Percentiles rank a stretch among this genome's conserved stretches.
These are phyloP conservation scores for Microdochium trichocladiopsis DNA, from an alignment of 2,329 filamentous ascomycete genomes.

Conservation along the genomic window DNA sequence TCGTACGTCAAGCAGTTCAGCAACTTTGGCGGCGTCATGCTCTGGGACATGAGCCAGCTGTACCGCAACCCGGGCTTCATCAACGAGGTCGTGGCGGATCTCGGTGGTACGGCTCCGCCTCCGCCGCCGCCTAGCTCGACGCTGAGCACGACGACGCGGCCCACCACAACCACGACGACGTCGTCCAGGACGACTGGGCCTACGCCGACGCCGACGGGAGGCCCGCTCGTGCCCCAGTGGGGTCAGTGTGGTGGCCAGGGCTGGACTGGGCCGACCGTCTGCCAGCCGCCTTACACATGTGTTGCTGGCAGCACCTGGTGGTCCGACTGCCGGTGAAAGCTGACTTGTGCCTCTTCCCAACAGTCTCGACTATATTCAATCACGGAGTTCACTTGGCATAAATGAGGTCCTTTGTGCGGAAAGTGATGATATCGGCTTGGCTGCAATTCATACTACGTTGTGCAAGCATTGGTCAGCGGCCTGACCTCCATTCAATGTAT, in stretches of 20 bases:
- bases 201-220: conserved; percentile 6
- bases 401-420: too few relatives aligned
- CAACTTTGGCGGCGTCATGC: conserved; percentile 62
- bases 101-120: conserved; percentile 11
- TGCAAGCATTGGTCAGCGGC: too few relatives aligned
- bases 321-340: conserved; percentile 21
- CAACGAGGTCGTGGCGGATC: conserved; percentile 28
- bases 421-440: too few relatives aligned
- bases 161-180: conserved; percentile 9
- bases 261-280: conserved; percentile 24
- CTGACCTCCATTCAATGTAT: too few relatives aligned
- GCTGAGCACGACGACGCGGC: conserved; percentile 9
- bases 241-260: conserved; percentile 26
- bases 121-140: conserved; percentile 8
- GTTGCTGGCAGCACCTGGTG: conserved; percentile 19
- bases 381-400: too few relatives aligned
- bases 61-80: conserved; percentile 53
- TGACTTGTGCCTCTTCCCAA: too few relatives aligned
- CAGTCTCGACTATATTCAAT: too few relatives aligned
- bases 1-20: conserved; percentile 44
- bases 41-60: conserved; percentile 61
- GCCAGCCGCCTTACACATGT: conserved; percentile 21
- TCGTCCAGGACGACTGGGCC: conserved; percentile 7
- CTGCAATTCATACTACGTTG: too few relatives aligned
- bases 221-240: conserved; percentile 21